Evolutionary conservation across 306 rosid genomes (phyloP), one percentile per base, ranked within the genome.

Genomic region (Gleditsia sinensis): DNA sequence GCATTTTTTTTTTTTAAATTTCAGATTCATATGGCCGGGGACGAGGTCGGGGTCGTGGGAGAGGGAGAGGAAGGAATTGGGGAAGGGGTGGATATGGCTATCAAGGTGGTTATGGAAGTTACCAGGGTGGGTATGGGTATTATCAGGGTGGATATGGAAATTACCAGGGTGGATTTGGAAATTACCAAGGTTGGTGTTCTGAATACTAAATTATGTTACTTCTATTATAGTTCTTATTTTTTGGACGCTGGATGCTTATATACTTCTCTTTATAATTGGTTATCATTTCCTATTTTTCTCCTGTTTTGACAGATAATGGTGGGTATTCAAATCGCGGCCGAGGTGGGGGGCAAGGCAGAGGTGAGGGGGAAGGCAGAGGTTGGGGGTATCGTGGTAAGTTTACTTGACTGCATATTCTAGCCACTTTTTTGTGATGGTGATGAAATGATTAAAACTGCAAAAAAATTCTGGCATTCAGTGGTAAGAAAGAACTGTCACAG

Each of bases 61-160:
- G 98, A 83, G 97, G 97, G 39, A 86, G 97, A 83, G 98, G 97
- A 66, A 86, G 90, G 28, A 84, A 72, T 62, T 84, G 96, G 90
- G 94, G 89, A 46, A 83, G 98, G 81, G 98, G 96, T 73, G 94
- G 98, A 49, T 94, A 89, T 48, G 90, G 85, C 63, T 69, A 89
- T 56, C 90, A 85, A 81, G 92, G 95, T 75, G 91, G 90, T 7
- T 81, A 83, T 69, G 84, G 90, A 28, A 69, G 76, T 72, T 68
- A 75, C 60, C 89, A 87, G 72, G 89, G 80, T 66, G 84, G 87
- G 12, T 78, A 81, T 53, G 88, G 85, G 9, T 69, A 74, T 72
- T 59, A 64, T 42, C 82, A 72, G 42, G 82, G 78, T 11, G 74
- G 75, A 0, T 70, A 75, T 65, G 73, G 80, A 0, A 79, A 83